These are phyloP conservation scores for Pleurotus ostreatus DNA, from an alignment of 768 basidiomycete genomes.

Conservation along the genomic window DNA sequence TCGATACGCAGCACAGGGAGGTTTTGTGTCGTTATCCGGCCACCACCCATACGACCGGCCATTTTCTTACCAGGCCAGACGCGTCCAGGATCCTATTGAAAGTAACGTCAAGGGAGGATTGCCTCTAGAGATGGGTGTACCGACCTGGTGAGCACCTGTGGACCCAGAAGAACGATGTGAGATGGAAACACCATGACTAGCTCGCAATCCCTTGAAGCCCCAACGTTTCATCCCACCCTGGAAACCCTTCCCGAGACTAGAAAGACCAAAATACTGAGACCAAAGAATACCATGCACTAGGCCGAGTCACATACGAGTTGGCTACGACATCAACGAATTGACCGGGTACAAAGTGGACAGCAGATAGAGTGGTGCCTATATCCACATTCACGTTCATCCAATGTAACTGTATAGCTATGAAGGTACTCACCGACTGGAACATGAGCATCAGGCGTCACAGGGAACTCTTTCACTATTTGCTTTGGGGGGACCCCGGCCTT, in stretches of 20 bases:
- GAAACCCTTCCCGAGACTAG: slow-evolving; percentile 94
- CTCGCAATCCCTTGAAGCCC: slow-evolving; percentile 87
- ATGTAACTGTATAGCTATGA: background rate
- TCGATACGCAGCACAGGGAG: slow-evolving; percentile 88
- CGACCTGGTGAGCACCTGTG: slow-evolving; percentile 93
- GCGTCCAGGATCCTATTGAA: slow-evolving; percentile 83
- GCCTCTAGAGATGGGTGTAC: background rate
- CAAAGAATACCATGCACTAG: background rate
- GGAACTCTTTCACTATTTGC: slow-evolving; percentile 81
- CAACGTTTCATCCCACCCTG: slow-evolving; percentile 96
- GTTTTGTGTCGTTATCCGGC: slow-evolving; percentile 81
- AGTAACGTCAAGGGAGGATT: background rate
- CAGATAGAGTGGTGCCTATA: slow-evolving; percentile 82
- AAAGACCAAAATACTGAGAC: background rate
- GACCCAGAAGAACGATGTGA: slow-evolving; percentile 93
- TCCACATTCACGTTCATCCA: background rate
- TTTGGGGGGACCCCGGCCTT: slow-evolving; percentile 83
- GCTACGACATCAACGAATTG: slow-evolving; percentile 92
- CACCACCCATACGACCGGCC: slow-evolving; percentile 90
- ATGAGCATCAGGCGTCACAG: slow-evolving; percentile 85
- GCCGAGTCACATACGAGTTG: slow-evolving; percentile 64
- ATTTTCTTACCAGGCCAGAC: slow-evolving; percentile 98
- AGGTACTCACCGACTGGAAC: slow-evolving; percentile 76
- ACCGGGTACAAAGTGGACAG: slow-evolving; percentile 94
- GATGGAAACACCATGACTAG: slow-evolving; percentile 94